Base-by-base conservation (phyloP, 129 eudicot species). In the Escallonia herrerae region DNA sequence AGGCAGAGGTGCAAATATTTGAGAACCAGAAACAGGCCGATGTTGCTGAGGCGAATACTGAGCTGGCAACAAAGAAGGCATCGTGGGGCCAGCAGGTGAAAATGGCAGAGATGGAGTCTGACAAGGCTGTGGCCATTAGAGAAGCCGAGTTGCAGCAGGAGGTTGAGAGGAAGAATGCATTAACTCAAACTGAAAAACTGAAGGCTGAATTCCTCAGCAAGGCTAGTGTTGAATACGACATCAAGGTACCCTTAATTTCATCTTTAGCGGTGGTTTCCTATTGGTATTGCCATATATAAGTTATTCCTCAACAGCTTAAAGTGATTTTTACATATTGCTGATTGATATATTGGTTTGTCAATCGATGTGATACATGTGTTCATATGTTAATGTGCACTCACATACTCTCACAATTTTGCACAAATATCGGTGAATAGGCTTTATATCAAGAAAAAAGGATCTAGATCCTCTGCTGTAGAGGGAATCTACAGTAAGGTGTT, bases 121-220 rank as follows among this genome's bases (percentile, higher is more conserved):
- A 5, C 6, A 78, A 72, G 63, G 82, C 68, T 47, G 78, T 78
- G 53, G 78, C 75, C 0, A 47, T 72, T 5, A 57, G 82, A 53
- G 77, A 66, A 38, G 77, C 77, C 3, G 77, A 77, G 74, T 52
- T 77, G 64, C 77, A 77, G 56, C 38, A 66, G 70, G 82, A 77
- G 39, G 77, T 77, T 40, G 77, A 77, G 50, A 66, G 61, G n/a
- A 72, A 44, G 74, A 77, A 72, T 5, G 77, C 65, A 0, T 53
- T 72, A 65, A 66, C 70, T 40, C 54, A 5, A 9, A 66, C 74
- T 0, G 70, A 60, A 43, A 60, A 71, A 15, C 74, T 66, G 8
- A 77, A 61, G 70, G 77, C 74, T 15, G 73, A 51, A 14, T 54
- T 59, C 49, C 65, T 77, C 42, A 71, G 73, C 65, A 77, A 77